A percentile compares a stretch with the other conserved stretches of the same genome.
These are phyloP conservation scores for Elaeagnus macrophylla DNA, from an alignment of 306 rosid genomes.

Conservation along the genomic window DNA sequence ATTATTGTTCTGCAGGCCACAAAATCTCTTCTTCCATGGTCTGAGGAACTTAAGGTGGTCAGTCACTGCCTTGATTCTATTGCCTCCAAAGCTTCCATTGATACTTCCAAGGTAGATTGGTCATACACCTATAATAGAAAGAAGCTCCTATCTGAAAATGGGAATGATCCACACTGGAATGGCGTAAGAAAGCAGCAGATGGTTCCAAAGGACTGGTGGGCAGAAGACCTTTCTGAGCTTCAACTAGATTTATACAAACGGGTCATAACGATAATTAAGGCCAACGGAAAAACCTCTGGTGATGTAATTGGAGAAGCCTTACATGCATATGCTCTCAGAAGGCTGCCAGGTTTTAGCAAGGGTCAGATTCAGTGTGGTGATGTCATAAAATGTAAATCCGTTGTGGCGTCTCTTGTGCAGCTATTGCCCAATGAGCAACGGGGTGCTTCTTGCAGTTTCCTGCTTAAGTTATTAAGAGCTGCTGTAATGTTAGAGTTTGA, in stretches of 20 bases:
- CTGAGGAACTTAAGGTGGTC: slow-evolving; percentile 80
- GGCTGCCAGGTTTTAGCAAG: slow-evolving; percentile 58
- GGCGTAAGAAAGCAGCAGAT: slow-evolving; percentile 54
- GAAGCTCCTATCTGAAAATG: slow-evolving; percentile 69
- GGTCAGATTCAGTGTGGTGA: slow-evolving; percentile 65
- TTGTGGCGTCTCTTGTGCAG: slow-evolving; percentile 55
- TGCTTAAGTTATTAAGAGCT: slow-evolving; percentile 53
- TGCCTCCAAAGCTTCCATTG: slow-evolving; percentile 83
- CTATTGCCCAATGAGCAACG: slow-evolving; percentile 51
- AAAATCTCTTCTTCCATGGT: slow-evolving; percentile 74
- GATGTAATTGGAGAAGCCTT: slow-evolving; percentile 75
- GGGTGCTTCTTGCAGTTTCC: slow-evolving; percentile 51
- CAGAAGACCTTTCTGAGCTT: slow-evolving; percentile 87
- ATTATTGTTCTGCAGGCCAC: slow-evolving; percentile 91
- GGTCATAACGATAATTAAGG: slow-evolving; percentile 46
- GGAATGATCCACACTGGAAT: slow-evolving; percentile 58
- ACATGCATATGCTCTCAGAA: slow-evolving; percentile 58
- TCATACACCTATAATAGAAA: slow-evolving; percentile 80
- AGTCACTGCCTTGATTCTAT: slow-evolving; percentile 77
- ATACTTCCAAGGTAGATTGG: slow-evolving; percentile 87
- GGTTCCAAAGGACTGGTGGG: slow-evolving; percentile 98
- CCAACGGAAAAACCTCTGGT: slow-evolving; percentile 44
- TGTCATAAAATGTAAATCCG: slow-evolving; percentile 34
- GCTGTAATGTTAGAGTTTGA: slow-evolving; percentile 53
- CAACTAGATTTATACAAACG: slow-evolving; percentile 71